Evolutionary conservation across 1,284 basidiomycete genomes (phyloP), one percentile per base, ranked within the genome.

Genomic region (Neolentinus lepideus): DNA sequence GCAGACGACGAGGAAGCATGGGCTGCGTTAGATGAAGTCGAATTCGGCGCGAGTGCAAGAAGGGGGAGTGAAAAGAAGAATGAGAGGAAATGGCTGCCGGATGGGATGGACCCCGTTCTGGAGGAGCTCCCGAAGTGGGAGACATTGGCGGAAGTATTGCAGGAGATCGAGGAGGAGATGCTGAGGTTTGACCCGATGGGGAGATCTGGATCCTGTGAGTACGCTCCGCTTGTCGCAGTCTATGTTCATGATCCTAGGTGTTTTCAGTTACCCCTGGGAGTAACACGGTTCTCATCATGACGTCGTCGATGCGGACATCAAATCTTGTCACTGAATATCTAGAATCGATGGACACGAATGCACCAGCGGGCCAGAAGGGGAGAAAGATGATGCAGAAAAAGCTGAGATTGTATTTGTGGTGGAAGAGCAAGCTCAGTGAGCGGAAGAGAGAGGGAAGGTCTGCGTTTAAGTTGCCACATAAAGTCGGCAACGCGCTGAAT

Each of bases 121-220:
- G 96, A 99, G 68, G 95, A 98, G 67, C 80, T 92, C 38, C 96
- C 96, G 0, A 99, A 99, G 67, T 99, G 97, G 96, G 80, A 79
- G 53, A 70, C 98, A 2, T 73, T 99, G 2, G 82, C 85, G 0
- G 91, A 94, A 12, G 81, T 97, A 0, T 68, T 99, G 51, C 81
- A 93, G 59, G 97, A 99, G 72, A 90, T 95, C 3, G 97, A 99
- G 69, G 86, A 88, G 58, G 91, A 94, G 62, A 90, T 94, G 53
- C 74, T 89, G 57, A 72, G 79, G 54, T 77, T 81, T 62, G 81
- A 83, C 60, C 75, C 74, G 48, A 69, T 69, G 61, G 71, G 59
- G 64, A 61, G 59, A 26, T 27, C 60, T 62, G 68, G 53, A 45
- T 67, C 12, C 59, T 25, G 54, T 48, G 16, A 10, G 45, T 33